Conservation (phyloP, 108 stramenopile species). For the Cyclotella choctawhatcheeana region DNA sequence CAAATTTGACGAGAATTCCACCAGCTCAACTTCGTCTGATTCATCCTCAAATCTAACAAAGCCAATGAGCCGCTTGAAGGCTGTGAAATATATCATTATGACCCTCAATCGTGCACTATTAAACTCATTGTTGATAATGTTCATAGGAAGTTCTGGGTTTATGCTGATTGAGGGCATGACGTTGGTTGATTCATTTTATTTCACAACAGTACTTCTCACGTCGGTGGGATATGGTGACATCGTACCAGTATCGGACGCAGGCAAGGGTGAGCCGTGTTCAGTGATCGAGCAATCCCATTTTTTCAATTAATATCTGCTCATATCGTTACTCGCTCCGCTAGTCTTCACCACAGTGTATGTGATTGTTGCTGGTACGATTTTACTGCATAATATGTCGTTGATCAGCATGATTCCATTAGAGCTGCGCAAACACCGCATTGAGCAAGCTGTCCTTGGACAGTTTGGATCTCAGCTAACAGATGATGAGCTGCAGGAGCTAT, state of each 20-base stretch:
- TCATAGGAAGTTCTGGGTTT: constrained; percentile 82
- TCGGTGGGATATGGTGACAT: constrained; percentile 52
- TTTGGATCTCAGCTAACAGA: constrained; percentile 87
- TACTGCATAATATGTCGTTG: constrained; percentile 88
- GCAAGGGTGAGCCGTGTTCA: constrained; percentile 24
- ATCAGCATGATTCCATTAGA: constrained; percentile 93
- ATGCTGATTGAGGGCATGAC: constrained; percentile 80
- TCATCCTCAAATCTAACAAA: constrained; percentile 37
- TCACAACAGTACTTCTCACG: constrained; percentile 82
- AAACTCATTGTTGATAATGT: constrained; percentile 85
- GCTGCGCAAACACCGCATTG: constrained; percentile 81
- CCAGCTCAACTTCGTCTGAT: constrained; percentile 18
- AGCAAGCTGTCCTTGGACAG: constrained; percentile 73
- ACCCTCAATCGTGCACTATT: constrained; percentile 78
- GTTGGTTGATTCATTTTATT: constrained; percentile 59
- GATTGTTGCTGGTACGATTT: constrained; percentile 81
- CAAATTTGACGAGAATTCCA: constrained; percentile 36
- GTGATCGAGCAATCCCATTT: constrained; percentile 45
- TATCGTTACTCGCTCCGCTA: background rate
- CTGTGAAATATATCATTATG: constrained; percentile 81
- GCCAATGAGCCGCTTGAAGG: constrained; percentile 46
- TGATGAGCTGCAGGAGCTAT: constrained; percentile 81
- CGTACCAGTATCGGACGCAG: constrained; percentile 66
- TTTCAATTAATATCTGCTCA: background rate
- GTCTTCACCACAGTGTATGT: constrained; percentile 47